Evolutionary conservation across 352 stramenopile genomes (phyloP).

Genomic region (Globisporangium recalcitrans): DNA sequence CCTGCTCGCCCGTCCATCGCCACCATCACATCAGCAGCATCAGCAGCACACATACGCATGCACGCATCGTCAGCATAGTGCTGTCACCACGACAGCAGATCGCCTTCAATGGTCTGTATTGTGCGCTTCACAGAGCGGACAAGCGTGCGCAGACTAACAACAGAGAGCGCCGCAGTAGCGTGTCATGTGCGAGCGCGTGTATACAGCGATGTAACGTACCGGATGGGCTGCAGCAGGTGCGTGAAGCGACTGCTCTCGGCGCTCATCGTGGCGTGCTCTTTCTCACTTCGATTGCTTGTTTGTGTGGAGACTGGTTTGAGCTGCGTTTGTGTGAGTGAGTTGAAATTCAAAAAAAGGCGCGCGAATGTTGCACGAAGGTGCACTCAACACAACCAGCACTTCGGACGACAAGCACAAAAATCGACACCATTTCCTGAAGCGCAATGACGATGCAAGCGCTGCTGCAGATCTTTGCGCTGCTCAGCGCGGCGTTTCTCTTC

Average conservation of each 20-base stretch:
- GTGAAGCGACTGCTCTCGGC: constrained; percentile 45
- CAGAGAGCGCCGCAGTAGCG: not conserved
- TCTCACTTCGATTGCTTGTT: not conserved
- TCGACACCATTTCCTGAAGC: no score
- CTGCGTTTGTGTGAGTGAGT: not conserved
- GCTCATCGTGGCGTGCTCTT: not conserved
- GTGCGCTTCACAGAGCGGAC: not conserved
- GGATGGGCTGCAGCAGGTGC: constrained; percentile 84
- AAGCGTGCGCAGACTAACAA: not conserved
- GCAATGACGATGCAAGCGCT: no score
- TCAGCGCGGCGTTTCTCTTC: no score
- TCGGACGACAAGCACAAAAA: no score
- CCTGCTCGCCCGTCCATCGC: constrained; percentile 24
- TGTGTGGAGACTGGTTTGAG: not conserved
- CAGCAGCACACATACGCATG: not conserved
- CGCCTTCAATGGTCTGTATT: not conserved
- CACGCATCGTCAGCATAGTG: not conserved
- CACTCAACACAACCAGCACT: no score
- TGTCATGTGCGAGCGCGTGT: not conserved
- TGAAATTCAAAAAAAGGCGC: constrained; percentile 5
- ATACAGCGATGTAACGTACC: constrained; percentile 28
- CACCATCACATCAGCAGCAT: not conserved
- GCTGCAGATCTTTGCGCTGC: no score
- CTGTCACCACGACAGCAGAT: not conserved
- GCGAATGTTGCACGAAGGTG: not conserved